Base-by-base conservation (phyloP, 1,139 yeast genomes). In the Martiniozyma asiatica region DNA sequence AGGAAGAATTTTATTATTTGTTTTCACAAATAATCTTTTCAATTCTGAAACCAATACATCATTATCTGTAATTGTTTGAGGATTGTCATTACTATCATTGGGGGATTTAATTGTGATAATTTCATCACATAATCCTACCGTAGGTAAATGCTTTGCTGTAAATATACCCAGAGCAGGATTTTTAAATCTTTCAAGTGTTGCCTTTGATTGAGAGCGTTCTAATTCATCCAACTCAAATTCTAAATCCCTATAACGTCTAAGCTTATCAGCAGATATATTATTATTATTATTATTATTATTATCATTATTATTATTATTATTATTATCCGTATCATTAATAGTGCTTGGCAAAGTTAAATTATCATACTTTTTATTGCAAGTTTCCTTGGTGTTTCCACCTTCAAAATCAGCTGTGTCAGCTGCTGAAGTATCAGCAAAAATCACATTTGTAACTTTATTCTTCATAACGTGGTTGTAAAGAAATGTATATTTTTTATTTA, bases 201-300 rank as follows among this genome's bases (percentile, higher is more conserved):
- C 27, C 6, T 14, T 20, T 5, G 32, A 12, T 22, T 34, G n/a
- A n/a, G n/a, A n/a, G n/a, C n/a, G n/a, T n/a, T n/a, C n/a, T n/a
- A n/a, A n/a, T n/a, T n/a, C n/a, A 12, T 45, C 44, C 5, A 49
- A 35, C 14, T 49, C 47, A 7, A 31, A 31, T 26, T 48, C 50
- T 9, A 49, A 25, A 21, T 32, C 36, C 16, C 43, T 26, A 27
- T 48, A 45, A 22, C 47, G 54, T 7, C 38, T 40, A n/a, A 43
- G 16, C 29, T 49, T 47, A 12, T 25, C 22, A 6, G 17, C 28
- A 13, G 36, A 33, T 15, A 33, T 26, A 20, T 30, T 25, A 14
- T 35, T 31, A 10, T 8, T 23, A 14, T 16, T 18, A n/a, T 14
- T 5, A 12, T 12, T 24, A 5, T 15, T 19, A 18, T 18, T 15